A percentile compares a stretch with the other conserved stretches of the same genome.
phyloP scores from a whole-genome alignment of 441 rosid species.

The Pelargonium myrrhifolium region DNA sequence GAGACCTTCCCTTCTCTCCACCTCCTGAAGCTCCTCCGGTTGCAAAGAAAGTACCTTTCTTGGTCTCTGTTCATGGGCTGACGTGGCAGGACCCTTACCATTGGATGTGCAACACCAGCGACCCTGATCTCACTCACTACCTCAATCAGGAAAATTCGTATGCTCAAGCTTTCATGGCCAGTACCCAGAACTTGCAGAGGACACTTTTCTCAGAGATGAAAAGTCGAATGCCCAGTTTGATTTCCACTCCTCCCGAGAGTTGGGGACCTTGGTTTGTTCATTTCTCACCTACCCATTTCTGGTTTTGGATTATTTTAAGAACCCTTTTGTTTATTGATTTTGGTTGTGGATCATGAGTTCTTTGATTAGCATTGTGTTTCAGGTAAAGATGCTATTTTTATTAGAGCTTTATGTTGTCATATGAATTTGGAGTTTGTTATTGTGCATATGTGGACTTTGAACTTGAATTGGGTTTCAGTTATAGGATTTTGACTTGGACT shows the following conservation, averaged over 20 bases:
- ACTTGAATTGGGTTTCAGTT: not conserved
- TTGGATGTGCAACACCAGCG: conserved; percentile 65
- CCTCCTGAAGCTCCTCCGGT: conserved; percentile 41
- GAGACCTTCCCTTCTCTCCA: conserved; percentile 26
- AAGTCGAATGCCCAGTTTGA: conserved; percentile 42
- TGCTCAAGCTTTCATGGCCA: conserved; percentile 73
- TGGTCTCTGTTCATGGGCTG: conserved; percentile 45
- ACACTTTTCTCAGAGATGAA: conserved; percentile 59
- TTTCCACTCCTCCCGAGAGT: conserved; percentile 63
- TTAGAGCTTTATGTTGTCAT: not conserved
- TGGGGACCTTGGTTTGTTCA: conserved; percentile 78
- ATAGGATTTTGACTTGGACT: not conserved
- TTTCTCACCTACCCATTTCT: conserved; percentile 10
- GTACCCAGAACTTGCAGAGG: conserved; percentile 42
- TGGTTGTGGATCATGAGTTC: not conserved
- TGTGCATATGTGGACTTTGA: not conserved
- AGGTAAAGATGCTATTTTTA: not conserved
- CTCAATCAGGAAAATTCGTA: conserved; percentile 63
- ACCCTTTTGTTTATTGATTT: not conserved
- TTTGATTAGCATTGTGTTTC: not conserved
- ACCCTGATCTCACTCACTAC: conserved; percentile 46
- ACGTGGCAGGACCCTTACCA: conserved; percentile 66
- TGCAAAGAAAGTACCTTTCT: conserved; percentile 53
- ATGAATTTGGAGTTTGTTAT: not conserved
- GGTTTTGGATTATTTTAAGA: not conserved